Base-by-base conservation (phyloP, 2,329 filamentous ascomycete species). In the Epichloe bromicola region DNA sequence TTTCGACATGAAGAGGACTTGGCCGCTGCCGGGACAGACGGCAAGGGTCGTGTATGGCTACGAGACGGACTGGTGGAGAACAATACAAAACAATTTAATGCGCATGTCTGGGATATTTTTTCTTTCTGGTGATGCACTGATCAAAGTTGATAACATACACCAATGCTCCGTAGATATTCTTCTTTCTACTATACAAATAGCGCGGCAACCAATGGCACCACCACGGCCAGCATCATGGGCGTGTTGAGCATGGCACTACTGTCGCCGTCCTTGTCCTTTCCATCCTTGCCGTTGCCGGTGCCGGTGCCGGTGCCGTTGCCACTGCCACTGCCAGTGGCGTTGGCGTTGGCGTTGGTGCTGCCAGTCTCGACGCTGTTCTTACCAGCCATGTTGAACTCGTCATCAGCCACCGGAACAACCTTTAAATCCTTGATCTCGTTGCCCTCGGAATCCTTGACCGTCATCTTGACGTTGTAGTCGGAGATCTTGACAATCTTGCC, bases 401-500 rank as follows among this genome's bases (percentile, higher is more conserved):
- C 65, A 39, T 71, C 64, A n/a, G 59, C 54, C 2, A 77, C 65
- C 20, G 69, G 69, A 54, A 69, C 67, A 48, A 80, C 74, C 53
- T 71, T 70, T 46, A 80, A 70, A 60, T 63, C 63, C 42, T 62
- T 66, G 51, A 80, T 57, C 40, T 56, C 59, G 17, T 65, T 68
- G 54, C 72, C 72, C 36, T 70, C 60, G 5, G 64, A 61, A 54
- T 71, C 69, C 51, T 59, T 64, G 59, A 75, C 69, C 26, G 60
- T 59, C 55, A 73, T 61, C 48, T 60, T 64, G 52, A 88, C 79
- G 37, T 74, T 74, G 57, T 88, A 77, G 58, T 79, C 75, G 47
- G 75, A 71, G 59, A 95, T 76, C 55, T 78, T 66, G 56, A 95
- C 75, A 49, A 95, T 67, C 68, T 83, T 79, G 59, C 84, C 85